Percentiles rank a stretch among this genome's conserved stretches.
These are phyloP conservation scores for Fusarium paranaense DNA, from an alignment of 2,329 filamentous ascomycete genomes.

Conservation along the genomic window DNA sequence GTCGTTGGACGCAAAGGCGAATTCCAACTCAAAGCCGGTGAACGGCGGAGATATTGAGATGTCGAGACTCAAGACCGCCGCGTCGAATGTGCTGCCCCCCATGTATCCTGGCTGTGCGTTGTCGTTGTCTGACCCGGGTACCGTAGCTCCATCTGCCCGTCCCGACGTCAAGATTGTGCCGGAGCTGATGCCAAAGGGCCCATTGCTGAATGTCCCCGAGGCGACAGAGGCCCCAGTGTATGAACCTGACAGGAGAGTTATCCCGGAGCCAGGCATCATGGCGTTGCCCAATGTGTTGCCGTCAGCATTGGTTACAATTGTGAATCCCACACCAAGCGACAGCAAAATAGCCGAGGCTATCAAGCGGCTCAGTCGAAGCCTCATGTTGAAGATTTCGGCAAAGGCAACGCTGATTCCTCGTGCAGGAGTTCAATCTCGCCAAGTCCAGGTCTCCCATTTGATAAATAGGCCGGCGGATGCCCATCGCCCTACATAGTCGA, in stretches of 20 bases:
- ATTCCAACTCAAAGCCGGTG: slow-evolving; percentile 10
- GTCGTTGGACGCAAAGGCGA: slow-evolving; percentile 28
- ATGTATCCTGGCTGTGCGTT: slow-evolving; percentile 14
- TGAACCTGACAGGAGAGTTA: background rate
- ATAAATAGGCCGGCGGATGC: background rate
- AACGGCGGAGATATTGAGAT: background rate
- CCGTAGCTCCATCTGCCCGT: background rate
- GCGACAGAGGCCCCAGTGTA: background rate
- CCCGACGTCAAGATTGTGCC: slow-evolving; percentile 19
- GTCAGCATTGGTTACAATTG: background rate
- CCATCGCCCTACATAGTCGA: background rate
- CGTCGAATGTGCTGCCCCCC: background rate
- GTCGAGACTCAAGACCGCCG: slow-evolving; percentile 15
- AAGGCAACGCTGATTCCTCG: background rate
- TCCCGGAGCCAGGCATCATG: background rate
- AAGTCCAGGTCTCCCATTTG: background rate
- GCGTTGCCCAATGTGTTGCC: slow-evolving; percentile 1
- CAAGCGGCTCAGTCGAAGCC: background rate
- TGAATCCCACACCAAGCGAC: background rate
- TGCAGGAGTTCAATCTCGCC: background rate
- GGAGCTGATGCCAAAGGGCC: slow-evolving; percentile 19
- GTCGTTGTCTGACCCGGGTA: background rate
- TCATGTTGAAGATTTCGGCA: background rate
- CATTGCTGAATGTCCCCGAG: slow-evolving; percentile 10
- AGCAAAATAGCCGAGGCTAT: background rate